Evolutionary conservation across 2,329 filamentous ascomycete species (phyloP).

Genomic region (Microdochium paspali): DNA sequence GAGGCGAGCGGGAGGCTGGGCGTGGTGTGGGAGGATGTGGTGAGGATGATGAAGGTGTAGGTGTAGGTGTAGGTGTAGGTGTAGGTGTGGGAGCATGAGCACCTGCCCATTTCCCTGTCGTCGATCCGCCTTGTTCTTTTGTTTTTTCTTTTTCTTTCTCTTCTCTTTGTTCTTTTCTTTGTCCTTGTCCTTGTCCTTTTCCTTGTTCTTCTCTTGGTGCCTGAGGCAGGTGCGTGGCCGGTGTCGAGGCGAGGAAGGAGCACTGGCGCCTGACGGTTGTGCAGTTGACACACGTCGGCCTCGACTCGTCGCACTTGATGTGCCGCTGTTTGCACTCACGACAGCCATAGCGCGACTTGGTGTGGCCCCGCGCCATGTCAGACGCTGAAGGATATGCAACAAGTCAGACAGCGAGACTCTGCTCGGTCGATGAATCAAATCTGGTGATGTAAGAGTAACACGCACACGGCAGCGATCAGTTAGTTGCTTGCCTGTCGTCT

Average conservation of each 20-base stretch:
- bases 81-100: too few relatives aligned
- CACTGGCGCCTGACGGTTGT: not conserved
- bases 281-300: not conserved
- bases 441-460: not conserved
- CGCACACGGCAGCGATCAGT: not conserved
- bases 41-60: too few relatives aligned
- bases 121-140: too few relatives aligned
- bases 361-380: not conserved
- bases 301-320: constrained; percentile 1
- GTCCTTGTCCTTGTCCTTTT: too few relatives aligned
- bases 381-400: not conserved
- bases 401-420: not conserved
- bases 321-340: constrained; percentile 1
- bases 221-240: not conserved
- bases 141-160: too few relatives aligned
- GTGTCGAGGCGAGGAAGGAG: not conserved
- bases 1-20: not conserved
- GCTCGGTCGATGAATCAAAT: not conserved
- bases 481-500: not conserved
- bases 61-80: too few relatives aligned
- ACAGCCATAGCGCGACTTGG: constrained; percentile 1
- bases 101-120: too few relatives aligned
- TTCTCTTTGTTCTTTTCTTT: too few relatives aligned
- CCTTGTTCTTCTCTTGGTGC: too few relatives aligned
- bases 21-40: too few relatives aligned